These are phyloP conservation scores for Zygoascus flipseniorum DNA, from an alignment of 805 yeast species.

Conservation along the genomic window DNA sequence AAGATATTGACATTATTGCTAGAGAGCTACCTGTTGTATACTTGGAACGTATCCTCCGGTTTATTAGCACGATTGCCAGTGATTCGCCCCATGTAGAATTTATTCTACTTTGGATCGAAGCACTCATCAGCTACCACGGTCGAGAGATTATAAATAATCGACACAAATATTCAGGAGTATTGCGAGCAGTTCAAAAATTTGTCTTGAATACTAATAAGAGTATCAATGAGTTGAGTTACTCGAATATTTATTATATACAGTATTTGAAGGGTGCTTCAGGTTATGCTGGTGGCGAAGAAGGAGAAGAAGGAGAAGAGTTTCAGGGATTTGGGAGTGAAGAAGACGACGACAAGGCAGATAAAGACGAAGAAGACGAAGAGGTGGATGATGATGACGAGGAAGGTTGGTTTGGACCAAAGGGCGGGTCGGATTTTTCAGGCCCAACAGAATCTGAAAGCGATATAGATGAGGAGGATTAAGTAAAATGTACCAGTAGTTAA, in stretches of 20 bases:
- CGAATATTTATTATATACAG: constrained; percentile 19
- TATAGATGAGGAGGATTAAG: constrained; percentile 66
- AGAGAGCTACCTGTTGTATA: constrained; percentile 72
- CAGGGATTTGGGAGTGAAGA: constrained; percentile 24
- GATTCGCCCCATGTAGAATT: constrained; percentile 81
- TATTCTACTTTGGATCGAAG: constrained; percentile 71
- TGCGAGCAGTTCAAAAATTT: constrained; percentile 69
- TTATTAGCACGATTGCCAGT: constrained; percentile 58
- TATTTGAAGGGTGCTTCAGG: constrained; percentile 23
- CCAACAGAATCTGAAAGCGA: constrained; percentile 32
- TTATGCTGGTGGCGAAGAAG: constrained; percentile 28
- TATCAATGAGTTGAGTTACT: constrained; percentile 30
- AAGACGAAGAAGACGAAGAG: constrained; percentile 32
- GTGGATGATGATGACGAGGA: constrained; percentile 26
- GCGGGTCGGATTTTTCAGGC: constrained; percentile 14
- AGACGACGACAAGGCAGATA: constrained; percentile 28
- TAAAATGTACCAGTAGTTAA: constrained; percentile 65
- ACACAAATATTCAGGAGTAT: constrained; percentile 51
- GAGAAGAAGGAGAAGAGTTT: constrained; percentile 17
- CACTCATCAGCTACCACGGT: constrained; percentile 67
- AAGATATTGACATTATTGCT: constrained; percentile 59
- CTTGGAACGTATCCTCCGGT: constrained; percentile 54
- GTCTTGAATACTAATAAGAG: constrained; percentile 68
- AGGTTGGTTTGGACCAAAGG: constrained; percentile 11
- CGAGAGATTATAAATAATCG: constrained; percentile 55